Percentiles rank a stretch among this genome's conserved stretches.
These are phyloP conservation scores for Hygrophoropsis aurantiaca DNA, from an alignment of 768 basidiomycete species.

Conservation along the genomic window DNA sequence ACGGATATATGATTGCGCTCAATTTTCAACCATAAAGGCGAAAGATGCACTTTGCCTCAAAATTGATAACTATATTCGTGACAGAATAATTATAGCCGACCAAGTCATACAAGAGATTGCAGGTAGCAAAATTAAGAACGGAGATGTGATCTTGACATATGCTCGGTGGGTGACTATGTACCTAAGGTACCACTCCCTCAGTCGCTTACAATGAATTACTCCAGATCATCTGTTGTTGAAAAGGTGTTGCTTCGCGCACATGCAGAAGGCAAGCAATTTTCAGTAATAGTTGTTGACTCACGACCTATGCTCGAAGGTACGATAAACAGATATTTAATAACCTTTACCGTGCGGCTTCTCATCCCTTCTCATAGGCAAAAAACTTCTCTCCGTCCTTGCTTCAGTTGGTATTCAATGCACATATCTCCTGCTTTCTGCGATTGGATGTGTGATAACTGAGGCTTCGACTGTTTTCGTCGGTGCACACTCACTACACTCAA, in stretches of 20 bases:
- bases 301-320: slow-evolving; percentile 88
- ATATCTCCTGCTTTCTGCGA: slow-evolving; percentile 86
- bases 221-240: slow-evolving; percentile 96
- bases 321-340: not conserved
- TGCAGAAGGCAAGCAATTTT: slow-evolving; percentile 72
- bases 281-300: slow-evolving; percentile 94
- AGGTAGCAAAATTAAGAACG: slow-evolving; percentile 90
- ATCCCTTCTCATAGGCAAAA: slow-evolving; percentile 59
- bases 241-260: slow-evolving; percentile 81
- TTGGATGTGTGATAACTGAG: slow-evolving; percentile 77
- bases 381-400: slow-evolving; percentile 68
- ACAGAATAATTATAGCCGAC: slow-evolving; percentile 90
- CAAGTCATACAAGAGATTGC: slow-evolving; percentile 90
- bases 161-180: slow-evolving; percentile 59
- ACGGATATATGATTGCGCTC: not conserved
- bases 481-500: slow-evolving; percentile 91
- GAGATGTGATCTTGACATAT: slow-evolving; percentile 90
- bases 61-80: slow-evolving; percentile 92
- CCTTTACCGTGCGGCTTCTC: not conserved
- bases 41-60: slow-evolving; percentile 80
- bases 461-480: slow-evolving; percentile 87
- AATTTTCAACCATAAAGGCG: slow-evolving; percentile 51
- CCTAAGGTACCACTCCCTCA: too few species aligned
- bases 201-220: too few species aligned
- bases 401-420: slow-evolving; percentile 77